A percentile compares a stretch with the other conserved stretches of the same genome.
Evolutionary conservation across 805 yeast genomes (phyloP).

Genomic region (Saturnispora ahearnii): DNA sequence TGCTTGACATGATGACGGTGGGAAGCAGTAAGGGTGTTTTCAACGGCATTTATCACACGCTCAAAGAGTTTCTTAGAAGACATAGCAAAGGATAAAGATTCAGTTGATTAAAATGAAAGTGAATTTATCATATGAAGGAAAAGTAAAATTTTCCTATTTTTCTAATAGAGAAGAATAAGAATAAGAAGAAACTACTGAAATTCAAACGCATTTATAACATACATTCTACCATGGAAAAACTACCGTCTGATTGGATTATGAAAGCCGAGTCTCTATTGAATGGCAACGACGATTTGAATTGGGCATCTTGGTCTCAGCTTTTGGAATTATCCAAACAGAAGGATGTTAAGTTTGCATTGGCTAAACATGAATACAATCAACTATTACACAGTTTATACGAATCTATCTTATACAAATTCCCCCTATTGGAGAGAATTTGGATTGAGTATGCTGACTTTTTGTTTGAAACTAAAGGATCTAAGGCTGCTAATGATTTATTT

Average conservation of each 20-base stretch:
- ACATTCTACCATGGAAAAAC: neutral
- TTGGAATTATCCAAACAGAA: neutral
- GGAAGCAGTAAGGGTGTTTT: slow-evolving; percentile 29
- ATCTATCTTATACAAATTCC: slow-evolving; percentile 38
- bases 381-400: slow-evolving; percentile 33
- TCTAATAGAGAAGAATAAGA: too few species aligned
- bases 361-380: neutral
- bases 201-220: too few species aligned
- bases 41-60: slow-evolving; percentile 28
- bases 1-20: slow-evolving; percentile 32
- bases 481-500: slow-evolving; percentile 30
- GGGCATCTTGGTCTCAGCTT: neutral
- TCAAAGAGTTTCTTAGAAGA: slow-evolving; percentile 8
- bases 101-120: neutral
- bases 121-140: neutral
- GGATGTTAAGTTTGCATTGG: neutral
- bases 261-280: neutral
- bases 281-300: neutral
- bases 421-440: slow-evolving; percentile 49
- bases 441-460: slow-evolving; percentile 42
- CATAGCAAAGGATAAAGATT: slow-evolving; percentile 8
- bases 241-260: slow-evolving; percentile 1
- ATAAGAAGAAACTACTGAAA: too few species aligned
- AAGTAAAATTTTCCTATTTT: neutral
- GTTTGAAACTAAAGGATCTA: slow-evolving; percentile 36